Conservation (phyloP, 2,329 filamentous ascomycete species). For the Cyclaneusma minus region DNA sequence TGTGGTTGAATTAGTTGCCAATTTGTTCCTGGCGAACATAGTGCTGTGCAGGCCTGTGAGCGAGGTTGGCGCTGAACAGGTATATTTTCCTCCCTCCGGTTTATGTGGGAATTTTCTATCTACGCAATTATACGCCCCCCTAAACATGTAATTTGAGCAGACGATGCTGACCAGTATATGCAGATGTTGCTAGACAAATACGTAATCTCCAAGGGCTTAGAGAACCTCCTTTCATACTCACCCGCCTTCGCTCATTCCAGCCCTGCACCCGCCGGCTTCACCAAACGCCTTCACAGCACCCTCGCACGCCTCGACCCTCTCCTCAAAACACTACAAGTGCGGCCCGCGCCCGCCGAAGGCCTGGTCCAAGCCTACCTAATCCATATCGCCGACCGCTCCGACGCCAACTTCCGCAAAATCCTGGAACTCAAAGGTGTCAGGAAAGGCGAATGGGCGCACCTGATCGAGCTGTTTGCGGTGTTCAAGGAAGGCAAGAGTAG, state of each 20-base stretch:
- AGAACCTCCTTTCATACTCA: slow-evolving; percentile 50
- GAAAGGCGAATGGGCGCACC: slow-evolving; percentile 64
- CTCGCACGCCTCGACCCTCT: slow-evolving; percentile 83
- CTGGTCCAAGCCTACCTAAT: slow-evolving; percentile 95
- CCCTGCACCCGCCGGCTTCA: slow-evolving; percentile 40
- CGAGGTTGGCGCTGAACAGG: slow-evolving; percentile 86
- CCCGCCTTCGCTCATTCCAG: slow-evolving; percentile 10
- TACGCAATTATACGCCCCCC: slow-evolving; percentile 11
- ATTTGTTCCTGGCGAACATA: slow-evolving; percentile 66
- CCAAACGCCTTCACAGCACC: slow-evolving; percentile 70
- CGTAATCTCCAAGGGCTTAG: slow-evolving; percentile 66
- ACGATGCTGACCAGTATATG: too few relatives aligned
- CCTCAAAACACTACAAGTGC: slow-evolving; percentile 92
- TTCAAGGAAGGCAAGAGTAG: slow-evolving; percentile 61
- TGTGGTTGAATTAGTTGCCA: slow-evolving; percentile 75
- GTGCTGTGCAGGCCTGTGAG: slow-evolving; percentile 83
- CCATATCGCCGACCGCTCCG: slow-evolving; percentile 85
- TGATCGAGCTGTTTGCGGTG: slow-evolving; percentile 70
- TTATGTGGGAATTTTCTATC: neutral
- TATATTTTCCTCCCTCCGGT: slow-evolving; percentile 19
- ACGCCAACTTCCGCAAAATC: slow-evolving; percentile 91
- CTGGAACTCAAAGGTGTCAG: slow-evolving; percentile 89
- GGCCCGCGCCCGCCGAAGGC: slow-evolving; percentile 77
- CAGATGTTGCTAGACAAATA: slow-evolving; percentile 95
- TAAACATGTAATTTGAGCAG: too few relatives aligned